Evolutionary conservation across 2,329 filamentous ascomycete genomes (phyloP), one percentile per base, ranked within the genome.

Genomic region (Tympanopsis confertula): DNA sequence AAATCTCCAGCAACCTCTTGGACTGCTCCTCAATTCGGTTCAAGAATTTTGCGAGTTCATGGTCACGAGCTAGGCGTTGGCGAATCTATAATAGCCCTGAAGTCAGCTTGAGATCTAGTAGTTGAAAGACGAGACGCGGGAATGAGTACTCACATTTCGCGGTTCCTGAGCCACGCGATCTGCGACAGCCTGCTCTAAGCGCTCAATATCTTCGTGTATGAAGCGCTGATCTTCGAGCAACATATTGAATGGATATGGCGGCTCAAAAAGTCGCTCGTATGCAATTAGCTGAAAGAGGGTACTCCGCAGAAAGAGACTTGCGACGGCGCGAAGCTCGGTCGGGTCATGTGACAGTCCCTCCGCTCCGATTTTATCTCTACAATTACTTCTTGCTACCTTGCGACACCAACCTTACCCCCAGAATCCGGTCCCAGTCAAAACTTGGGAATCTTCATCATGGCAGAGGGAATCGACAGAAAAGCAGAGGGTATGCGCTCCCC

Each of bases 161-260:
- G 77, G 75, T 41, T 82, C 75, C 44, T 81, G 74, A 29, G 71
- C 62, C 33, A 76, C 61, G 44, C 75, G 70, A 55, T 82, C 78
- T 39, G 74, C 73, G 46, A 79, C 69, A 24, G 73, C 78, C 52
- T 78, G 73, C 56, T 82, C 78, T 39, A 82, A 61, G 37, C 78
- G 66, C 61, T 83, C 78, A 20, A 82, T 55, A 52, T 82, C 78
- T 60, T 83, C 78, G 43, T 81, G 76, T 41, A 79, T 67, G 44
- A 72, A 71, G 45, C 78, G 65, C 57, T 82, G 68, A 40, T 82
- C 77, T 61, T 83, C 78, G 44, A 80, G 56, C 45, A 80, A 56
- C 75, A 80, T 33, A 7, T 7, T 33, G 30, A 18, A 33, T n/a
- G n/a, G n/a, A n/a, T n/a, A n/a, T n/a, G n/a, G n/a, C n/a, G n/a